These are phyloP conservation scores for Aspergillus sp. DNA, from an alignment of 2,329 filamentous ascomycete species.

Conservation along the genomic window DNA sequence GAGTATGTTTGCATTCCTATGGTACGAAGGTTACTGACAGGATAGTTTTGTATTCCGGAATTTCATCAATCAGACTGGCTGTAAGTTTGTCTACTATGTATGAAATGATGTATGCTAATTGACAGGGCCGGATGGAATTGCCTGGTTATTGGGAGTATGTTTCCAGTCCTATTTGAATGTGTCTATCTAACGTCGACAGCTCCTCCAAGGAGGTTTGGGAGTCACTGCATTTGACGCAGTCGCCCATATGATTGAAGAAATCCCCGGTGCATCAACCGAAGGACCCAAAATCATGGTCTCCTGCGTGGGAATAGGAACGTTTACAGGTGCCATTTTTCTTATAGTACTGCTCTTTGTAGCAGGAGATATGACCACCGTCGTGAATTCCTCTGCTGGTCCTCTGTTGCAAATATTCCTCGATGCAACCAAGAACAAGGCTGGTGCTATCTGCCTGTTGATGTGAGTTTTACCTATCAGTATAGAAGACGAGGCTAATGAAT, in stretches of 20 bases:
- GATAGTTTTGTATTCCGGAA: conserved; percentile 51
- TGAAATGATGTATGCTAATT: conserved; percentile 9
- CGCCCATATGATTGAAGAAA: conserved; percentile 50
- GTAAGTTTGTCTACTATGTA: conserved; percentile 21
- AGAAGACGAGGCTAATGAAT: not conserved
- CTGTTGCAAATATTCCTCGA: conserved; percentile 60
- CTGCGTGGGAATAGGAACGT: conserved; percentile 58
- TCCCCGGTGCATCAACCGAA: conserved; percentile 44
- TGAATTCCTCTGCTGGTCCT: conserved; percentile 52
- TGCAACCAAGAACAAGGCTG: conserved; percentile 57
- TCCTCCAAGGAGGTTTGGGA: conserved; percentile 47
- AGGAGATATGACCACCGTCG: conserved; percentile 53
- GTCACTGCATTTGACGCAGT: conserved; percentile 46
- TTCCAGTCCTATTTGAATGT: too few relatives aligned
- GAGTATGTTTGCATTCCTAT: conserved; percentile 41
- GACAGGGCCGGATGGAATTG: conserved; percentile 56
- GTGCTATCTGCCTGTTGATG: conserved; percentile 61
- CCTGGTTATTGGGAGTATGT: conserved; percentile 37
- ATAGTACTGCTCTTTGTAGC: conserved; percentile 61
- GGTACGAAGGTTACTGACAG: not conserved
- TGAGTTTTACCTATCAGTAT: conserved; percentile 14
- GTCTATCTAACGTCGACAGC: conserved; percentile 12
- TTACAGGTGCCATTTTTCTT: conserved; percentile 60
- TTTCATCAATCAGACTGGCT: conserved; percentile 65
- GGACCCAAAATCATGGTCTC: conserved; percentile 64